These are phyloP conservation scores for Roridomyces roridus DNA, from an alignment of 768 basidiomycete genomes.

Conservation along the genomic window DNA sequence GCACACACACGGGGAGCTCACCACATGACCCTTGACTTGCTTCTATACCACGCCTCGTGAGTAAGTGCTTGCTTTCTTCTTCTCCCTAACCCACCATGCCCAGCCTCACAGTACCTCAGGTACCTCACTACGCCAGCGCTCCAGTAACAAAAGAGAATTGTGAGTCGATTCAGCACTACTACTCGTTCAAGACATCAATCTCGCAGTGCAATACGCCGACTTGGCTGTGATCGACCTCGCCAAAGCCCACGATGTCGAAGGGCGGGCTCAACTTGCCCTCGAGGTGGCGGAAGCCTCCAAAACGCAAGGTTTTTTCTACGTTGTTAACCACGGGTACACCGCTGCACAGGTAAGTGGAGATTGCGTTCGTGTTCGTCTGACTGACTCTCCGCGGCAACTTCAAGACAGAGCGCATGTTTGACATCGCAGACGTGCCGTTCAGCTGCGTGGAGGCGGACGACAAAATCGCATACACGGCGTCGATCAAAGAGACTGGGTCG, in stretches of 20 bases:
- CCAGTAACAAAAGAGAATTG: constrained; percentile 40
- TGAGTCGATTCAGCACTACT: constrained; percentile 28
- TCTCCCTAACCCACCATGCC: constrained; percentile 32
- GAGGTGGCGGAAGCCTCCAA: constrained; percentile 54
- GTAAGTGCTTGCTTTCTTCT: too few species aligned
- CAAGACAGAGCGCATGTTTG: constrained; percentile 54
- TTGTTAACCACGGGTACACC: constrained; percentile 53
- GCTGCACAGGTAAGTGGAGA: constrained; percentile 38
- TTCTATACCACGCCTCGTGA: too few species aligned
- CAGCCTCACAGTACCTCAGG: constrained; percentile 36
- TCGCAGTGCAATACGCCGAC: constrained; percentile 49
- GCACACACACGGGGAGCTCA: too few species aligned
- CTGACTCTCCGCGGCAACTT: not conserved
- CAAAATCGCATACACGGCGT: constrained; percentile 44
- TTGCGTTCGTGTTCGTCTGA: not conserved
- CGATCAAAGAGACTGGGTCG: constrained; percentile 48
- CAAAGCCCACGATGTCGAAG: constrained; percentile 42
- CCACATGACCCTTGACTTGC: too few species aligned
- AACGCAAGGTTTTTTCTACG: constrained; percentile 54
- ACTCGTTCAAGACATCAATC: constrained; percentile 25
- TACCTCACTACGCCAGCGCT: constrained; percentile 43
- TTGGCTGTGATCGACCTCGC: constrained; percentile 60
- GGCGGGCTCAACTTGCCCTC: constrained; percentile 41
- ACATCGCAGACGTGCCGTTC: constrained; percentile 56
- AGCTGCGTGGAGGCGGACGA: constrained; percentile 46